Base-by-base conservation (phyloP, 345 rosid species). In the Lenwebbia sp. region DNA sequence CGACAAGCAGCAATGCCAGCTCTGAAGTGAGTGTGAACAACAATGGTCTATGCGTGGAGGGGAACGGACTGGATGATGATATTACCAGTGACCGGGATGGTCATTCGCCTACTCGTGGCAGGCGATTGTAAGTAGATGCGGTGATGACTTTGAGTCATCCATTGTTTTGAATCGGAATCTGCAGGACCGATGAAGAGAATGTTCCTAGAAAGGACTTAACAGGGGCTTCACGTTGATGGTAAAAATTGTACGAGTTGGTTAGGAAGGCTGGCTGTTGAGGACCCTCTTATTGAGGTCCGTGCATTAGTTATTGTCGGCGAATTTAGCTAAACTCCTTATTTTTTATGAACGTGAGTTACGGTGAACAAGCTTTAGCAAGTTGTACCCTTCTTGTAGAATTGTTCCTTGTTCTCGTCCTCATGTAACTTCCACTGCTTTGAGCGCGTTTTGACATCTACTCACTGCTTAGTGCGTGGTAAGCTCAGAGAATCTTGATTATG, bases 1-100 rank as follows among this genome's bases (percentile, higher is more conserved):
- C 98, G 55, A 96, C 99, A 23, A 97, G 99, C 92, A 92, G 99
- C 88, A 97, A 96, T 87, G 99, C 96, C 54, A 96, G 99, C 86
- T 97, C 99, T 5, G 99, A 97, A 91, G 86, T 96, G 85, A 97
- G 99, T 87, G 94, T 94, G 86, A 93, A 93, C 91, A 94, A 94
- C 85, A 95, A 94, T 76, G 95, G 97, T 41, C 86, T 91, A 57
- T 94, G 92, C 85, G 86, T 91, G 86, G 94, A 97, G 57, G 93
- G 88, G 81, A 92, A 86, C n/a, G 98, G 93, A 88, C 83, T 89
- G 37, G 98, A 93, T 89, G 95, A 96, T 30, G 96, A 94, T 11
- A 88, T 91, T 82, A 93, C 91, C 82, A 92, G 88, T 13, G 98
- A 94, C 85, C 89, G 96, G 92, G 94, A 91, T 62, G 92, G 93